Conservation (phyloP, 352 stramenopile species). For the Globisporangium splendens region DNA sequence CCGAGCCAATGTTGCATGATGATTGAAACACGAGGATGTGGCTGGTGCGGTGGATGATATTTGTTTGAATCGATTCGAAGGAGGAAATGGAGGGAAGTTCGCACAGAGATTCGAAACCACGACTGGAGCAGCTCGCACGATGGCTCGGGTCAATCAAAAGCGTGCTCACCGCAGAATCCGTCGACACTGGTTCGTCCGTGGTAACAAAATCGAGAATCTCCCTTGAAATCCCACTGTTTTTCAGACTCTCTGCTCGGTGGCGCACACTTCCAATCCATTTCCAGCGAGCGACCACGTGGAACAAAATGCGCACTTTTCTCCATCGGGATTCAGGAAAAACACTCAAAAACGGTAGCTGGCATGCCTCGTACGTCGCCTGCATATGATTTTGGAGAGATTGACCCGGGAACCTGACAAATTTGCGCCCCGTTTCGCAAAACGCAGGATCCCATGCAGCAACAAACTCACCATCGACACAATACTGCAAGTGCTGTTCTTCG, state of each 20-base stretch:
- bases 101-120: slow-evolving; percentile 40
- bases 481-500: slow-evolving; percentile 27
- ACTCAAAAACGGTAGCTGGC: slow-evolving; percentile 31
- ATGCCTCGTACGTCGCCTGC: slow-evolving; percentile 20
- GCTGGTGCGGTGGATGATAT: slow-evolving; percentile 51
- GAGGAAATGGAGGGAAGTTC: slow-evolving; percentile 39
- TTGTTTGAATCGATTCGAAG: slow-evolving; percentile 43
- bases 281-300: slow-evolving; percentile 44
- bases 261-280: slow-evolving; percentile 6
- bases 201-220: slow-evolving; percentile 33
- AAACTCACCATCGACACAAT: slow-evolving; percentile 28
- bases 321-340: slow-evolving; percentile 48
- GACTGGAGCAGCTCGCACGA: slow-evolving; percentile 31
- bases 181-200: slow-evolving; percentile 27
- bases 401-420: slow-evolving; percentile 10
- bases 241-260: neutral
- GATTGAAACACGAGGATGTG: slow-evolving; percentile 45
- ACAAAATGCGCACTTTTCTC: slow-evolving; percentile 31
- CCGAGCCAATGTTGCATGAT: neutral
- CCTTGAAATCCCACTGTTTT: slow-evolving; percentile 13
- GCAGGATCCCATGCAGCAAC: slow-evolving; percentile 31
- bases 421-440: slow-evolving; percentile 15
- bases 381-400: slow-evolving; percentile 26
- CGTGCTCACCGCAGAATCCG: slow-evolving; percentile 13
- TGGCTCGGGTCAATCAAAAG: slow-evolving; percentile 52